These are phyloP conservation scores for Erodium trifolium DNA, from an alignment of 441 rosid genomes.

Conservation along the genomic window DNA sequence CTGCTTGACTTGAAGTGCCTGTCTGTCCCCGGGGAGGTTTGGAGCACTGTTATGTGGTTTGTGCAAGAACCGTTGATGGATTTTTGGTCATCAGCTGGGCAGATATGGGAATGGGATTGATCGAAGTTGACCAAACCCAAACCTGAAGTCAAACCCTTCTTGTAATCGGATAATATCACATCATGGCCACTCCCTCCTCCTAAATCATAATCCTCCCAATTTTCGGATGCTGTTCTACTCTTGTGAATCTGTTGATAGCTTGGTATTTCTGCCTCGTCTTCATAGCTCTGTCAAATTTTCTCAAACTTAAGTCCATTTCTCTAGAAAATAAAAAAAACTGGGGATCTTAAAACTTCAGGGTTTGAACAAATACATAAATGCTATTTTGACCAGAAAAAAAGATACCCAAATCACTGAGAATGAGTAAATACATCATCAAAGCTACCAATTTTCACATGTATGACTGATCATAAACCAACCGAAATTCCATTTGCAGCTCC, in stretches of 20 bases:
- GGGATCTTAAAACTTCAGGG: too few species aligned
- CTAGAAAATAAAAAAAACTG: too few species aligned
- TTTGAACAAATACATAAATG: too few species aligned
- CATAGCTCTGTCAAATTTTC: slow-evolving; percentile 56
- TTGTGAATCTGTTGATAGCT: slow-evolving; percentile 30
- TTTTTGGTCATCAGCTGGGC: slow-evolving; percentile 36
- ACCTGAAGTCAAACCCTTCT: slow-evolving; percentile 15
- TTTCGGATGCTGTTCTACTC: slow-evolving; percentile 46
- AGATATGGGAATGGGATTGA: too few species aligned
- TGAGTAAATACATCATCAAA: not conserved
- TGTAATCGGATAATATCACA: slow-evolving; percentile 40
- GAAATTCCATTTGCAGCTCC: not conserved
- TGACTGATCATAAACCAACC: too few species aligned
- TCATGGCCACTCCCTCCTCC: slow-evolving; percentile 35
- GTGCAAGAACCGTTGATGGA: slow-evolving; percentile 37
- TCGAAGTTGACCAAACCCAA: slow-evolving; percentile 23
- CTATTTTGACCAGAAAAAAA: too few species aligned
- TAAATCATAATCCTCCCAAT: slow-evolving; percentile 58
- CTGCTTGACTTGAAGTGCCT: slow-evolving; percentile 27
- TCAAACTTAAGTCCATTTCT: not conserved
- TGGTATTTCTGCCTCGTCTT: slow-evolving; percentile 42
- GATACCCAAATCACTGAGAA: not conserved
- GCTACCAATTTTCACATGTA: too few species aligned
- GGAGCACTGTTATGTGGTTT: slow-evolving; percentile 31
- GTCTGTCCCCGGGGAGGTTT: slow-evolving; percentile 26